Evolutionary conservation across 768 basidiomycete species (phyloP).

Genomic region (Pholiota microspora): DNA sequence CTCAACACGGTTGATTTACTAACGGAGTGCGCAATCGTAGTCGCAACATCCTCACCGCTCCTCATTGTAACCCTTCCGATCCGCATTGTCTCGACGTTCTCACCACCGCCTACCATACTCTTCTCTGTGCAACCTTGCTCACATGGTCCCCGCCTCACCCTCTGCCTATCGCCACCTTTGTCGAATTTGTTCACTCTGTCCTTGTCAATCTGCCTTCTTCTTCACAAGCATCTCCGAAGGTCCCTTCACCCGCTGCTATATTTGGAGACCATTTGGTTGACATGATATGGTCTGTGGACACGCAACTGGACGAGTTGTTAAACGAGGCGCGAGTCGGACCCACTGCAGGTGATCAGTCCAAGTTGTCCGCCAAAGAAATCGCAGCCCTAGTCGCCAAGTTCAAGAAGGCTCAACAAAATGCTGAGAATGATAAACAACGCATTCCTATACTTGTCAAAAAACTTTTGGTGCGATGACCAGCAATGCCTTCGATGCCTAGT

Average conservation of each 20-base stretch:
- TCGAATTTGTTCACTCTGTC: slow-evolving; percentile 64
- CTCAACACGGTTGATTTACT: slow-evolving; percentile 5
- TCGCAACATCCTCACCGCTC: slow-evolving; percentile 56
- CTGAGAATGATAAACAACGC: slow-evolving; percentile 62
- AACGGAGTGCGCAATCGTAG: slow-evolving; percentile 32
- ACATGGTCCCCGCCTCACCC: slow-evolving; percentile 51
- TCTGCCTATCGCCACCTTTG: slow-evolving; percentile 49
- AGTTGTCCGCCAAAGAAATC: slow-evolving; percentile 21
- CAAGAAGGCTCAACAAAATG: slow-evolving; percentile 46
- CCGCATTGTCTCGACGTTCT: slow-evolving; percentile 52
- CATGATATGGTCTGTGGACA: slow-evolving; percentile 79
- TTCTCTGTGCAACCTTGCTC: slow-evolving; percentile 56
- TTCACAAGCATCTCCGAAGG: slow-evolving; percentile 54
- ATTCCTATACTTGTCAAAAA: slow-evolving; percentile 57
- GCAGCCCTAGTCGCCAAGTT: slow-evolving; percentile 31
- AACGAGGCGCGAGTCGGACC: slow-evolving; percentile 49
- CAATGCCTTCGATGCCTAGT: background rate
- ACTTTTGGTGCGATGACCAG: slow-evolving; percentile 49
- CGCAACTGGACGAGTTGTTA: slow-evolving; percentile 69
- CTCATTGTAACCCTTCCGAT: slow-evolving; percentile 60
- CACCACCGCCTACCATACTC: slow-evolving; percentile 66
- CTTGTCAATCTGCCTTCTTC: slow-evolving; percentile 66
- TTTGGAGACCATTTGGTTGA: slow-evolving; percentile 78
- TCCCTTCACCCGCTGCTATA: slow-evolving; percentile 37
- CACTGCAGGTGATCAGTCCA: slow-evolving; percentile 31